phyloP scores from a whole-genome alignment of 2,329 filamentous ascomycete species.

The Aureobasidium mangrovei region DNA sequence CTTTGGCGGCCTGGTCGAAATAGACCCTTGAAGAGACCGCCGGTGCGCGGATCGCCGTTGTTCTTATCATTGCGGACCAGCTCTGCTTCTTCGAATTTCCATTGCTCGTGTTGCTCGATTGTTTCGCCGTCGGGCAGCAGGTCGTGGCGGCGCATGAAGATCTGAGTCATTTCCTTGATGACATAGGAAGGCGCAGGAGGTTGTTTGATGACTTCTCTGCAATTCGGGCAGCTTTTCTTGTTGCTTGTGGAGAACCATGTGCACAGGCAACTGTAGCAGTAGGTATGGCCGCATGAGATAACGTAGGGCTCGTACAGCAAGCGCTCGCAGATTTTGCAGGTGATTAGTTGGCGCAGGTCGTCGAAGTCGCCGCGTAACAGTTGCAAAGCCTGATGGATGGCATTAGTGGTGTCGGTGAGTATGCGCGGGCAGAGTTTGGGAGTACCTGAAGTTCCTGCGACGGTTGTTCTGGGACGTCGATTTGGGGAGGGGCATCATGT shows the following conservation, averaged over 20 bases:
- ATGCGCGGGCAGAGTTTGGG: neutral
- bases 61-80: constrained; percentile 52
- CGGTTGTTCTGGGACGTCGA: neutral
- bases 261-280: constrained; percentile 51
- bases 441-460: neutral
- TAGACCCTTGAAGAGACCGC: constrained; percentile 56
- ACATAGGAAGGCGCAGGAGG: constrained; percentile 57
- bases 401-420: neutral
- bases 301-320: constrained; percentile 63
- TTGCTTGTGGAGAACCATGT: constrained; percentile 48
- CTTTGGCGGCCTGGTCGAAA: constrained; percentile 35
- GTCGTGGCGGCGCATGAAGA: constrained; percentile 52
- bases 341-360: constrained; percentile 51
- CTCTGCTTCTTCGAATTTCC: constrained; percentile 51
- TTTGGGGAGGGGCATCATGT: neutral
- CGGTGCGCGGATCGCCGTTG: constrained; percentile 38
- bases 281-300: constrained; percentile 60
- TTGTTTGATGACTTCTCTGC: constrained; percentile 49
- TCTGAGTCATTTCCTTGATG: constrained; percentile 54
- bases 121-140: constrained; percentile 56
- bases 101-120: constrained; percentile 49
- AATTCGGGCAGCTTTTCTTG: constrained; percentile 63
- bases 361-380: constrained; percentile 44
- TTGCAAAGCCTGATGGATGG: constrained; percentile 1
- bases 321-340: constrained; percentile 60